Evolutionary conservation across 306 rosid species (phyloP), one percentile per base, ranked within the genome.

Genomic region (Vigna angularis): DNA sequence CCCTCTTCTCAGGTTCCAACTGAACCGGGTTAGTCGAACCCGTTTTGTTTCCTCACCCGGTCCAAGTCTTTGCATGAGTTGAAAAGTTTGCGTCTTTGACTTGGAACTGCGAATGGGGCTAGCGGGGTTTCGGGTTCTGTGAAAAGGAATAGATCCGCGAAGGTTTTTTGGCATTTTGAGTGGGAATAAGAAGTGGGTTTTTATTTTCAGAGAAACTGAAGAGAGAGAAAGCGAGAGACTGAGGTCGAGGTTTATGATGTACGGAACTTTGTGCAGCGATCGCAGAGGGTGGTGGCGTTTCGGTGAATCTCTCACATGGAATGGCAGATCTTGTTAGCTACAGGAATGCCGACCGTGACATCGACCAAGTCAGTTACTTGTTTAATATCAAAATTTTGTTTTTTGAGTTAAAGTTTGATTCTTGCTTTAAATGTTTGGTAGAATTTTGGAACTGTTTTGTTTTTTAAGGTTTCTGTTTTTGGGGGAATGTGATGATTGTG

Each of bases 281-380:
- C 91, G 85, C 79, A 89, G 87, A 88, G 95, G 98, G 91, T 86
- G 97, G 98, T 88, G 98, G 97, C 75, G 90, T 90, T 90, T 81
- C 79, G 87, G 93, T 85, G 80, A 90, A 77, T 94, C 87, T 81
- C 88, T 85, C 96, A 88, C 97, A 91, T 95, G 93, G 98, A 95
- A 95, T 95, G 98, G 98, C 98, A 90, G 98, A 93, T 95, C 98
- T 91, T 93, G 93, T 85, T 87, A 88, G 85, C 90, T 85, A 83
- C 86, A 89, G 92, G 87, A 92, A 92, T 90, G 98, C 94, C 89
- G 82, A 92, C 93, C 98, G 97, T 86, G 93, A 95, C 93, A 86
- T 92, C 82, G 88, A 91, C 56, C 98, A 91, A 91, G 98, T 95
- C 53, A 8, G 34, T 70, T 16, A 12, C 26, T 62, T 24, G 47